These are phyloP conservation scores for Paramyrothecium roridum DNA, from an alignment of 2,329 filamentous ascomycete genomes.

Conservation along the genomic window DNA sequence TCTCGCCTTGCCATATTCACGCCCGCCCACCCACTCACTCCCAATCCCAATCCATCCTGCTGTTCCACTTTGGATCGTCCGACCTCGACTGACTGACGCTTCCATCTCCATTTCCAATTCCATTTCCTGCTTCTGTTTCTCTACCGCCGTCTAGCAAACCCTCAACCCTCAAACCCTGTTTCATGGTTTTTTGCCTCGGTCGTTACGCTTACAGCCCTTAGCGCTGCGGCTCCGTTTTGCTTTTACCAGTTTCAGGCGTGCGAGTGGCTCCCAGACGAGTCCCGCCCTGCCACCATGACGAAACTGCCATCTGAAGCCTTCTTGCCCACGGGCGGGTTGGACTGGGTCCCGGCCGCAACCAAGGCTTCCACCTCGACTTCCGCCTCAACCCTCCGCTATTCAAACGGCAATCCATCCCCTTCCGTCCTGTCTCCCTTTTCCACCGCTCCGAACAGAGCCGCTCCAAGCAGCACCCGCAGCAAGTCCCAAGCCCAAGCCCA, in stretches of 20 bases:
- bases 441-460: neutral
- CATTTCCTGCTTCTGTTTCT: neutral
- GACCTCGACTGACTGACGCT: too few species aligned
- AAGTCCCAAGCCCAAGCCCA: neutral
- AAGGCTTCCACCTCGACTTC: conserved; percentile 15
- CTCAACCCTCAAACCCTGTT: neutral
- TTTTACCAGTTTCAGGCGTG: neutral
- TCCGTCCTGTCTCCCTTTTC: neutral
- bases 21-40: neutral
- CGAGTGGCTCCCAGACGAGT: neutral
- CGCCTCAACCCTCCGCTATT: too few species aligned
- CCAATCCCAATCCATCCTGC: neutral
- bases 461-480: neutral
- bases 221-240: neutral
- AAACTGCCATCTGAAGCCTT: conserved; percentile 21
- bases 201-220: neutral
- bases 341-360: conserved; percentile 16
- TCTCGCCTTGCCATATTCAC: too few species aligned
- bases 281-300: conserved; percentile 18
- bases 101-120: neutral
- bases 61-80: too few species aligned
- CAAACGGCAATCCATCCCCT: too few species aligned
- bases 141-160: too few species aligned
- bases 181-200: neutral
- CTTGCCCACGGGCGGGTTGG: conserved; percentile 21